Evolutionary conservation across 176 grass and related monocot genomes (phyloP).

Genomic region (Oryza australiensis): DNA sequence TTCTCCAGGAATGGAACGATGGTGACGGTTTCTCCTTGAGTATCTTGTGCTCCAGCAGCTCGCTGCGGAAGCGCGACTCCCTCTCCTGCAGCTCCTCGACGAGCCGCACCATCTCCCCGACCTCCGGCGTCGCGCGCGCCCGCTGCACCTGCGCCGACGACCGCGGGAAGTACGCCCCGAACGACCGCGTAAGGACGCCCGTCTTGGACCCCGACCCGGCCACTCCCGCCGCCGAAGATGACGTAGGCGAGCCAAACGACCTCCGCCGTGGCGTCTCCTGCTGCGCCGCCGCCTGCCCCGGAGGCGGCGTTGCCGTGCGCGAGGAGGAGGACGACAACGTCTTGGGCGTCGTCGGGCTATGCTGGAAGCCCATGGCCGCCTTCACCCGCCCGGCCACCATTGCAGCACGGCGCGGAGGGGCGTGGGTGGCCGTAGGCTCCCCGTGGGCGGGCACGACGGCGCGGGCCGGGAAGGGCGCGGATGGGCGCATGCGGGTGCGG

Average conservation of each 20-base stretch:
- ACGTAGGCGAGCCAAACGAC: constrained; percentile 31
- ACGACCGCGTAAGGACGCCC: constrained; percentile 61
- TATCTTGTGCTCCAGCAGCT: constrained; percentile 94
- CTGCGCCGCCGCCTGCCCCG: constrained; percentile 22
- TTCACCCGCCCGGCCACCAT: constrained; percentile 95
- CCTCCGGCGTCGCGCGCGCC: constrained; percentile 48
- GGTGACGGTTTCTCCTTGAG: constrained; percentile 86
- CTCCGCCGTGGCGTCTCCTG: constrained; percentile 49
- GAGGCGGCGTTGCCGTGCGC: background rate
- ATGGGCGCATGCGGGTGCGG: too few relatives aligned
- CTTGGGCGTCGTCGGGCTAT: constrained; percentile 39
- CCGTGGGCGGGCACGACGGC: too few relatives aligned
- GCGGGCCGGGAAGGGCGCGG: too few relatives aligned
- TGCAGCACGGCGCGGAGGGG: background rate
- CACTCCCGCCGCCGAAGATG: background rate
- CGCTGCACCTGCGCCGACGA: constrained; percentile 88
- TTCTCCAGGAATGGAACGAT: constrained; percentile 89
- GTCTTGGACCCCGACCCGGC: constrained; percentile 41
- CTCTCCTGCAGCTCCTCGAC: constrained; percentile 86
- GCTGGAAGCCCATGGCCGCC: constrained; percentile 88
- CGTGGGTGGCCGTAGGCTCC: too few relatives aligned
- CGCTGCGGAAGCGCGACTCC: constrained; percentile 83
- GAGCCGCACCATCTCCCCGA: constrained; percentile 61
- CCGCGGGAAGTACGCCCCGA: constrained; percentile 81
- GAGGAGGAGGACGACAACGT: constrained; percentile 12